These are phyloP conservation scores for Sporothrix curviconia DNA, from an alignment of 2,329 filamentous ascomycete genomes.

Conservation along the genomic window DNA sequence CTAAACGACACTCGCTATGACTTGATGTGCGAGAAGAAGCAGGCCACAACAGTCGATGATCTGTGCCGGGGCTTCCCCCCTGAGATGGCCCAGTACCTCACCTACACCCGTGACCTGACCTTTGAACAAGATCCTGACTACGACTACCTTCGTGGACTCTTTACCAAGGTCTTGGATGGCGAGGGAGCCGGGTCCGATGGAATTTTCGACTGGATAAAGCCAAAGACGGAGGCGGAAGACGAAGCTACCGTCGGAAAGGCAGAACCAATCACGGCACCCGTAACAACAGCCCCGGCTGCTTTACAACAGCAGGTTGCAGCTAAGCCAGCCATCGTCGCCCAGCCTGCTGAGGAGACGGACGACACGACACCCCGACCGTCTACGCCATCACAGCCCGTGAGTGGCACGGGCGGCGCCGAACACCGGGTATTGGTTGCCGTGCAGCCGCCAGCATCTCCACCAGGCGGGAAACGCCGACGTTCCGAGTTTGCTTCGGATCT, in stretches of 20 bases:
- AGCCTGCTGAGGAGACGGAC: not conserved
- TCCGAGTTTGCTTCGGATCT: slow-evolving; percentile 19
- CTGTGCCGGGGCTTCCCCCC: slow-evolving; percentile 92
- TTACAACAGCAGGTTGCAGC: too few relatives aligned
- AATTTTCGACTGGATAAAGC: slow-evolving; percentile 99
- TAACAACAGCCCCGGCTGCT: too few relatives aligned
- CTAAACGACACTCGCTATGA: slow-evolving; percentile 95
- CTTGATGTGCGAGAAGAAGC: slow-evolving; percentile 99
- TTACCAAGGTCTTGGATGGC: slow-evolving; percentile 89
- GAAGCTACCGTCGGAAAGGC: too few relatives aligned
- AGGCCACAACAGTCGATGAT: slow-evolving; percentile 93
- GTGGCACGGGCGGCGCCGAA: slow-evolving; percentile 36
- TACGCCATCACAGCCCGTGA: slow-evolving; percentile 53
- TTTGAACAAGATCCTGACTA: slow-evolving; percentile 98
- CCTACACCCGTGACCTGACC: slow-evolving; percentile 90
- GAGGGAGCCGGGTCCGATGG: slow-evolving; percentile 90
- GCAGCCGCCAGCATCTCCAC: slow-evolving; percentile 11
- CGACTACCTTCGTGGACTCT: slow-evolving; percentile 90
- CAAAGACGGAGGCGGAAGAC: slow-evolving; percentile 24
- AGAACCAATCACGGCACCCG: too few relatives aligned
- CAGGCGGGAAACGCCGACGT: slow-evolving; percentile 14
- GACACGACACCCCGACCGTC: not conserved
- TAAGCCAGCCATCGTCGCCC: too few relatives aligned
- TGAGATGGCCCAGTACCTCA: slow-evolving; percentile 95
- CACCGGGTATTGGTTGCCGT: slow-evolving; percentile 34